phyloP scores from a whole-genome alignment of 2,329 filamentous ascomycete genomes.

The Fusarium palustre region DNA sequence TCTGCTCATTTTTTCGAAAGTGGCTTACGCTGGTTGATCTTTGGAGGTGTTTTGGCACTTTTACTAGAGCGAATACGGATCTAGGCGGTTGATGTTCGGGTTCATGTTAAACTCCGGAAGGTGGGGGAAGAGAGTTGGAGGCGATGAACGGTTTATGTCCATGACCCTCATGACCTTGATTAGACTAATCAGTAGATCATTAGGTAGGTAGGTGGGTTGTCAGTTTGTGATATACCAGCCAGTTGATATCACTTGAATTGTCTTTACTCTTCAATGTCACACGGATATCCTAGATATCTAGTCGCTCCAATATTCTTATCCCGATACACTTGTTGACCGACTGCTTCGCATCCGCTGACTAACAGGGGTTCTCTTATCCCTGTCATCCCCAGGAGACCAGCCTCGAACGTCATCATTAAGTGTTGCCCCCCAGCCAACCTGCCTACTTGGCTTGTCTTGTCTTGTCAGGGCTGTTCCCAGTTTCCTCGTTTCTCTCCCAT shows the following conservation, averaged over 20 bases:
- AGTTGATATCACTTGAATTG: not conserved
- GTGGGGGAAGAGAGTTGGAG: conserved; percentile 22
- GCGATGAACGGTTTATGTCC: conserved; percentile 6
- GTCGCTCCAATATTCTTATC: not conserved
- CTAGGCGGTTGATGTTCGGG: conserved; percentile 43
- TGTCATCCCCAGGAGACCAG: conserved; percentile 11
- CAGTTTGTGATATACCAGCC: not conserved
- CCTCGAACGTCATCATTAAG: conserved; percentile 44
- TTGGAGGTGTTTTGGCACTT: not conserved
- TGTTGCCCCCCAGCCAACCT: conserved; percentile 27
- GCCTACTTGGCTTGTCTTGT: conserved; percentile 26
- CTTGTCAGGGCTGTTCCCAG: conserved; percentile 33
- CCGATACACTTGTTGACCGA: not conserved
- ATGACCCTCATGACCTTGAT: conserved; percentile 31
- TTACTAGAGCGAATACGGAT: conserved; percentile 26
- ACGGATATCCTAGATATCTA: not conserved
- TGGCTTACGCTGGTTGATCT: conserved; percentile 7
- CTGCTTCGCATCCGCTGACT: conserved; percentile 30
- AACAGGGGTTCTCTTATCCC: conserved; percentile 26
- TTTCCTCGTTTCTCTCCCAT: conserved; percentile 12
- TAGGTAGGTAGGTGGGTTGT: not conserved
- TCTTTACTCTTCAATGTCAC: not conserved
- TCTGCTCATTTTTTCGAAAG: not conserved
- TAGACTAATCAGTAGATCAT: not conserved
- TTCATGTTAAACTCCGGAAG: conserved; percentile 25